Conservation (phyloP, 805 yeast genomes). For the Candida dendrica region DNA sequence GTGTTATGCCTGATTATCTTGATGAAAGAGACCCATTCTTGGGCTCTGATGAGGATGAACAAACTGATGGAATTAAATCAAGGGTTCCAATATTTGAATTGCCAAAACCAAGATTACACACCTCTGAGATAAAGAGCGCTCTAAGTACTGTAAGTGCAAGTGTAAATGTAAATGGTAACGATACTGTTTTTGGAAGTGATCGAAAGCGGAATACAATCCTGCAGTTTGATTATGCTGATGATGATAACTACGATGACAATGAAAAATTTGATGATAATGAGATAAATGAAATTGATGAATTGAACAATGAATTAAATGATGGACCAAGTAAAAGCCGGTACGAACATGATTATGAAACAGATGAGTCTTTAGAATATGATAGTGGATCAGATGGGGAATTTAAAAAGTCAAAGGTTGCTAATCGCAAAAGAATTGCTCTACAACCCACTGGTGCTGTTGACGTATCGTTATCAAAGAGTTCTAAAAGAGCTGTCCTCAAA, state of each 20-base stretch:
- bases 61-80: neutral
- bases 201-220: too few relatives aligned
- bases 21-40: neutral
- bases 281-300: neutral
- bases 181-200: too few relatives aligned
- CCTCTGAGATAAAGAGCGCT: neutral
- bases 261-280: neutral
- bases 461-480: neutral
- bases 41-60: constrained; percentile 1
- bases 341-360: neutral
- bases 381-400: neutral
- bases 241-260: neutral
- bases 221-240: neutral
- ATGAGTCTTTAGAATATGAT: neutral
- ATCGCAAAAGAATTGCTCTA: neutral
- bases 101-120: neutral
- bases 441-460: neutral
- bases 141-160: neutral
- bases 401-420: neutral
- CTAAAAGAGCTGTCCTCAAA: constrained; percentile 3
- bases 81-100: too few relatives aligned
- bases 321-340: neutral
- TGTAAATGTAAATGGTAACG: neutral
- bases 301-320: too few relatives aligned
- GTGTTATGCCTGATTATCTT: constrained; percentile 13